Percentiles rank a stretch among this genome's conserved stretches.
Evolutionary conservation across 2,329 filamentous ascomycete genomes (phyloP).

Genomic region (Apiospora kogelbergensis): DNA sequence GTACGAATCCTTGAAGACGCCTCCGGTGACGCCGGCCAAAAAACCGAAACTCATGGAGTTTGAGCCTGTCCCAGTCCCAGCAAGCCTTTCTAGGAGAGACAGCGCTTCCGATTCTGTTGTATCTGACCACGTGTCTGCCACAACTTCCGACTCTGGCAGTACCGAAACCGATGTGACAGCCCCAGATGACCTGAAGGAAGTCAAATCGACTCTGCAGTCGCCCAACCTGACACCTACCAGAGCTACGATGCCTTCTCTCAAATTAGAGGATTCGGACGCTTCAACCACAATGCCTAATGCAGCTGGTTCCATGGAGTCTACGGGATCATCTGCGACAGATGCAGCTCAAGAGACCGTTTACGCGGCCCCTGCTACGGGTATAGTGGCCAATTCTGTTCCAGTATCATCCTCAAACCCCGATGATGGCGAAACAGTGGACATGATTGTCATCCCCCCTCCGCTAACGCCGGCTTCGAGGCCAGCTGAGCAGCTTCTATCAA

Average conservation of each 20-base stretch:
- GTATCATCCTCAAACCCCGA: neutral
- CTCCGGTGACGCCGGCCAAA: slow-evolving; percentile 57
- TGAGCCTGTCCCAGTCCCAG: slow-evolving; percentile 28
- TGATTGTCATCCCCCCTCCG: slow-evolving; percentile 17
- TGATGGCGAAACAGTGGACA: neutral
- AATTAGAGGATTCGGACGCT: slow-evolving; percentile 32
- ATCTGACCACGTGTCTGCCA: neutral
- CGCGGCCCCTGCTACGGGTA: slow-evolving; percentile 10
- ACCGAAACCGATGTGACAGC: slow-evolving; percentile 46
- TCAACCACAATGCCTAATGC: slow-evolving; percentile 24
- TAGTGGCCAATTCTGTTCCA: slow-evolving; percentile 3
- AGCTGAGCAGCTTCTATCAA: slow-evolving; percentile 6
- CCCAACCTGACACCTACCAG: slow-evolving; percentile 34
- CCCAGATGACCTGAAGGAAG: slow-evolving; percentile 47
- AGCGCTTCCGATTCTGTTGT: slow-evolving; percentile 32
- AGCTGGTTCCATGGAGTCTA: slow-evolving; percentile 17
- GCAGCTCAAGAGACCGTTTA: neutral
- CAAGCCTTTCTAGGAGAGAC: slow-evolving; percentile 37
- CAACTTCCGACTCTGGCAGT: slow-evolving; percentile 32
- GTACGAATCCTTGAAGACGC: slow-evolving; percentile 47
- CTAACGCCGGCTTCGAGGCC: slow-evolving; percentile 14
- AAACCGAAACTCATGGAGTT: slow-evolving; percentile 40
- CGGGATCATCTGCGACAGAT: neutral
- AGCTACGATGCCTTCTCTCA: slow-evolving; percentile 26
- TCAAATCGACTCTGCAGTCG: slow-evolving; percentile 29